phyloP scores from a whole-genome alignment of 164 flowering plant genomes.

The Chloranthus sessilifolius region DNA sequence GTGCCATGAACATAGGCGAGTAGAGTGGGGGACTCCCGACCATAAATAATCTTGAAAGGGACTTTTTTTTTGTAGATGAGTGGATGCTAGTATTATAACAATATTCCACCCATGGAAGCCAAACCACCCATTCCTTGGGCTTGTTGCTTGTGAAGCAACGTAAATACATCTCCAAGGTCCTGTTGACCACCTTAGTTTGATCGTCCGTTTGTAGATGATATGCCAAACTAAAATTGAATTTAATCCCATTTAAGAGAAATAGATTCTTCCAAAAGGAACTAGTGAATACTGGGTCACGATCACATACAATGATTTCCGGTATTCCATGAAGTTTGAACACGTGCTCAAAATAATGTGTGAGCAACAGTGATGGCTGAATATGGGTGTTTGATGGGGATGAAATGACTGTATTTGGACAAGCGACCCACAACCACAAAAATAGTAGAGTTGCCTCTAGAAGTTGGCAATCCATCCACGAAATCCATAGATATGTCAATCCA shows the following conservation, averaged over 20 bases:
- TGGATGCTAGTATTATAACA: no score
- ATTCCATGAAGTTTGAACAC: no score
- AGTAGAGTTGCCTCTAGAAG: background rate
- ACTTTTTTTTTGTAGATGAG: no score
- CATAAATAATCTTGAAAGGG: no score
- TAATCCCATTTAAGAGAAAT: background rate
- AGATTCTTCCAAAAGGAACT: background rate
- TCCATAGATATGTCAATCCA: background rate
- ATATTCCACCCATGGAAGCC: no score
- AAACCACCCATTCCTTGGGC: no score
- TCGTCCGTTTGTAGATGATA: background rate
- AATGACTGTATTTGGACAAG: slow-evolving; percentile 1
- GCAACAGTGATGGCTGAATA: no score
- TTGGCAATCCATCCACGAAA: slow-evolving; percentile 1
- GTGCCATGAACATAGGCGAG: no score
- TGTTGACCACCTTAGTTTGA: no score
- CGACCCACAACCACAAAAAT: slow-evolving; percentile 3
- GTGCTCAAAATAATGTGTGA: background rate
- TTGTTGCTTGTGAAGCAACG: no score
- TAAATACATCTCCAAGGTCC: no score
- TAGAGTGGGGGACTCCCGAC: no score
- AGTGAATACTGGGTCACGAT: background rate
- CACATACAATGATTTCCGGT: background rate
- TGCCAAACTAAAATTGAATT: background rate
- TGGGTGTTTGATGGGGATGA: background rate